Conservation (phyloP, 495 filamentous ascomycete genomes). For the Penicillium mononematosum region DNA sequence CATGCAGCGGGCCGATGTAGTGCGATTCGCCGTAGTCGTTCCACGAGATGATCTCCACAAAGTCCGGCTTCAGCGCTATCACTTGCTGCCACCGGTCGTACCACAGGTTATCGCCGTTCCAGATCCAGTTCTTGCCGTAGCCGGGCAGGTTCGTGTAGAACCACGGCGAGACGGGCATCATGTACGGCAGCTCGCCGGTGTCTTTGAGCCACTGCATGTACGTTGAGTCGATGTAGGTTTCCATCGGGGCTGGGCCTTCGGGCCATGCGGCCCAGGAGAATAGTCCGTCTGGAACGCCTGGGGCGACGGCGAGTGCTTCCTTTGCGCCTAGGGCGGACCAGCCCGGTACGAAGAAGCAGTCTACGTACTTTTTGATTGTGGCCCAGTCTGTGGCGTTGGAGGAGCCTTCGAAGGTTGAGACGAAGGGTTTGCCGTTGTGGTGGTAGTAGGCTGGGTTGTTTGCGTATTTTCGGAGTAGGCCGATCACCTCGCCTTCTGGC, state of each 20-base stretch:
- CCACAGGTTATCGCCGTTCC: constrained; percentile 70
- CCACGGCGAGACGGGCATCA: constrained; percentile 79
- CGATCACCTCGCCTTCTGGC: constrained; percentile 53
- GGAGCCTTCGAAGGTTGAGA: constrained; percentile 71
- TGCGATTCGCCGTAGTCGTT: constrained; percentile 78
- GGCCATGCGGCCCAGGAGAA: constrained; percentile 80
- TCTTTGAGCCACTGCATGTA: constrained; percentile 51
- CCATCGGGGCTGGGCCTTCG: constrained; percentile 53
- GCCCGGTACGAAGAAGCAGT: constrained; percentile 59
- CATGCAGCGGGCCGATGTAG: constrained; percentile 62
- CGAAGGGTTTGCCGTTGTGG: constrained; percentile 57
- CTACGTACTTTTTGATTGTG: constrained; percentile 50
- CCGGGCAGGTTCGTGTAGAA: constrained; percentile 71
- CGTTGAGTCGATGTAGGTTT: constrained; percentile 49
- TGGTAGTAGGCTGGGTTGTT: constrained; percentile 51
- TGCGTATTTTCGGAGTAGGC: constrained; percentile 58
- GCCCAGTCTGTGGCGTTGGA: constrained; percentile 57
- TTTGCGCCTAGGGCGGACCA: constrained; percentile 60
- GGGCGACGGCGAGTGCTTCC: constrained; percentile 43
- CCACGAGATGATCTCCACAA: constrained; percentile 61
- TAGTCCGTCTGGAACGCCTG: constrained; percentile 55
- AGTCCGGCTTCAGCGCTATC: constrained; percentile 60
- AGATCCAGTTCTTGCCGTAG: constrained; percentile 74
- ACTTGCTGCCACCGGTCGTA: constrained; percentile 71
- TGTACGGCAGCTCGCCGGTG: constrained; percentile 58